phyloP scores from a whole-genome alignment of 2,329 filamentous ascomycete species.

The Pseudogymnoascus verrucosus region DNA sequence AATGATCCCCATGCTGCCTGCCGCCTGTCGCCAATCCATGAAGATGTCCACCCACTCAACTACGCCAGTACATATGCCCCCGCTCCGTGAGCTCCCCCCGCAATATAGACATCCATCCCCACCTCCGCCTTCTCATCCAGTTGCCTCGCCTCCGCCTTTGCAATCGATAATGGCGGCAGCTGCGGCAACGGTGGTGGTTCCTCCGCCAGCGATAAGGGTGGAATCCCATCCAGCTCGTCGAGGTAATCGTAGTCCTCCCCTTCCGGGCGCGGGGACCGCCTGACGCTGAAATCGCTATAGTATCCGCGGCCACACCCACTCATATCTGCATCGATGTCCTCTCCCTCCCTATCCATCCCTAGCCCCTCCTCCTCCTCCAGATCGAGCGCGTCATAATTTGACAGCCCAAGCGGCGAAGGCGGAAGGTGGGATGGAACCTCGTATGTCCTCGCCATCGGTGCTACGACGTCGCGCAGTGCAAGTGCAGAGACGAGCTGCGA shows the following conservation, averaged over 20 bases:
- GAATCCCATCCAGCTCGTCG: conserved; percentile 27
- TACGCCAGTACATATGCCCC: conserved; percentile 1
- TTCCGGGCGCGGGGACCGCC: conserved; percentile 19
- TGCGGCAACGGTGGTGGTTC: conserved; percentile 21
- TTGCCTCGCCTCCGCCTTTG: conserved; percentile 24
- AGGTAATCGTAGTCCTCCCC: conserved; percentile 27
- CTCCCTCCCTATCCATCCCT: conserved; percentile 12
- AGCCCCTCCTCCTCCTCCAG: conserved; percentile 24
- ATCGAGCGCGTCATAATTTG: conserved; percentile 29
- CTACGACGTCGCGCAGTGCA: conserved; percentile 21
- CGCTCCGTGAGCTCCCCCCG: background rate
- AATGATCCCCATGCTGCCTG: background rate
- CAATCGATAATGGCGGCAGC: background rate
- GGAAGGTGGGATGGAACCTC: conserved; percentile 20
- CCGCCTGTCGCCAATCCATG: background rate
- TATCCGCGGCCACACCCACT: conserved; percentile 7
- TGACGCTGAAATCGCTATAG: conserved; percentile 29
- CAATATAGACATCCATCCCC: background rate
- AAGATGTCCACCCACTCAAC: conserved; percentile 1
- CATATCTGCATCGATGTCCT: conserved; percentile 14
- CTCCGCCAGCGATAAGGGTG: conserved; percentile 22
- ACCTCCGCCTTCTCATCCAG: conserved; percentile 20
- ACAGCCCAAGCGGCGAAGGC: conserved; percentile 27
- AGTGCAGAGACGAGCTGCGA: conserved; percentile 19
- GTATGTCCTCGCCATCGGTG: conserved; percentile 21